Evolutionary conservation across 768 basidiomycete species (phyloP), one percentile per base, ranked within the genome.

Genomic region (Tylopilus sp.): DNA sequence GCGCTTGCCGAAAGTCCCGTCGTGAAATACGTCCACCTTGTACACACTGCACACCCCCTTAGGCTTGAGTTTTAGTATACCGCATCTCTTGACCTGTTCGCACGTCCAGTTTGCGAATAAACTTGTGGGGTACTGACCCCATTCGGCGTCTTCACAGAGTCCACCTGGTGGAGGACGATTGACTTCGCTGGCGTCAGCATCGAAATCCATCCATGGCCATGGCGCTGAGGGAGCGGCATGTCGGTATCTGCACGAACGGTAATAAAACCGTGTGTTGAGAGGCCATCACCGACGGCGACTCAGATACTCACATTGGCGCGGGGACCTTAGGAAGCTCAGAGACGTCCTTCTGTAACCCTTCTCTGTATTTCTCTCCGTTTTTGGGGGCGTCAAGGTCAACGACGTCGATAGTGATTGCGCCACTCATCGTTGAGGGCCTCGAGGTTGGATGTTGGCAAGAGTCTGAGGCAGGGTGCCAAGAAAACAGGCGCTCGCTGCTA

Each of bases 191-290:
- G n/a, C 18, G 52, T 65, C 69, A 9, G 15, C 59, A 36, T 70
- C 65, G 7, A 74, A 62, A 47, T 75, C 68, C 58, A 75, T 69
- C 64, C 71, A 75, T 8, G 73, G 73, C 73, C 73, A 75, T 1
- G 73, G 73, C 0, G 72, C 73, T 23, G 69, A 70, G 3, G 74
- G 73, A 3, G 72, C 67, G 3, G 68, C 73, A 56, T 75, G 73
- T 13, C 73, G 63, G 47, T 74, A 64, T 55, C 68, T 69, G 47
- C 11, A 21, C 25, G 38, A 41, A 45, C 6, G 17, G 23, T 41
- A 20, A 46, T 48, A 33, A 50, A n/a, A 53, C 4, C 13, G 25
- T 31, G 12, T 31, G 31, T 26, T 40, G 13, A 26, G 26, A 38
- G 4, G 18, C 26, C 38, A 42, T 13, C 5, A 8, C 26, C 7